Base-by-base conservation (phyloP, 306 rosid genomes). In the Cyamopsis tetragonoloba region DNA sequence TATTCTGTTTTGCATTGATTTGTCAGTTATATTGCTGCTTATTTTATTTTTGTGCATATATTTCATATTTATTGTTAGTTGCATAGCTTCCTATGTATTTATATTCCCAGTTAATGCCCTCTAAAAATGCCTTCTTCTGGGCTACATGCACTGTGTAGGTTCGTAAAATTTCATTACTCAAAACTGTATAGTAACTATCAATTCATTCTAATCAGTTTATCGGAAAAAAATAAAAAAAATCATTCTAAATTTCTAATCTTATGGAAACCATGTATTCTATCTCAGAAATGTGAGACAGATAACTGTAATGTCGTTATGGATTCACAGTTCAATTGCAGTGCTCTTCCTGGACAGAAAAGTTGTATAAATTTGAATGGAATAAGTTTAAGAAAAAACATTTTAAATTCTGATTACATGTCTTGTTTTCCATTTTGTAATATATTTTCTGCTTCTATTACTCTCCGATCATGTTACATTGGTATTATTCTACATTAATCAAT, bases 31-130 rank as follows among this genome's bases (percentile, higher is more conserved):
- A 15, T 57, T 60, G 27, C 61, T 30, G 63, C 65, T 20, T n/a
- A 15, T 62, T 7, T 42, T 4, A 34, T 5, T 19, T 32, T 50
- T 24, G 4, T 60, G 80, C 77, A 57, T 62, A 78, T 76, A 62
- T 73, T 11, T 30, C 76, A 46, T 15, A 54, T 60, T 62, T 49
- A 55, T 59, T 72, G 39, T 77, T 77, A 59, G 76, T 66, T 57
- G 74, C 74, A 24, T 39, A 62, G 49, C 20, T 65, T 18, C 20
- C 24, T 43, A 13, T 13, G 51, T 55, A 32, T 20, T 39, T 47
- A 39, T 39, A 42, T 62, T 77, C 73, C 71, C 80, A 26, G 49
- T 66, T 19, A 32, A 48, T 59, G 43, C 74, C 74, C 72, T 18
- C 20, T 34, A n/a, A 13, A 57, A 38, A 38, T 34, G 72, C 70